Evolutionary conservation across 2,329 filamentous ascomycete species (phyloP).

Genomic region (Penicillium sp.): DNA sequence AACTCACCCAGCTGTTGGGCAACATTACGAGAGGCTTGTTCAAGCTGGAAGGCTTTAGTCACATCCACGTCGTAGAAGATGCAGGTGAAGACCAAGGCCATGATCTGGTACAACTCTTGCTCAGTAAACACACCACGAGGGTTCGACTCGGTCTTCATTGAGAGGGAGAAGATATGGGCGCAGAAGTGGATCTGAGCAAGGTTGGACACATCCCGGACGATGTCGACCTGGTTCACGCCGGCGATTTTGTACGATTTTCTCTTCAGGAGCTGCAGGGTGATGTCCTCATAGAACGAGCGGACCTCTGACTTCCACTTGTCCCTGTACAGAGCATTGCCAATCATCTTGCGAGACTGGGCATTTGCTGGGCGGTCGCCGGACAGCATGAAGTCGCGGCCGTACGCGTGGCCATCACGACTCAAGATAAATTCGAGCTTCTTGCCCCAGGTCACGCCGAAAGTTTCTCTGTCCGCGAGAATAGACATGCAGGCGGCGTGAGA

Average conservation of each 20-base stretch:
- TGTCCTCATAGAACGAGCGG: constrained; percentile 51
- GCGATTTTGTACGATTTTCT: constrained; percentile 51
- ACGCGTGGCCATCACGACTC: constrained; percentile 38
- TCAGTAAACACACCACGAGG: constrained; percentile 57
- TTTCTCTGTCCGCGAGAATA: constrained; percentile 46
- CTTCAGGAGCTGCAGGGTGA: constrained; percentile 49
- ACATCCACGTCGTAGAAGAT: constrained; percentile 59
- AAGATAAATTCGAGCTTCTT: constrained; percentile 50
- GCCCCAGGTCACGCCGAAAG: constrained; percentile 52
- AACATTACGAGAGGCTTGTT: constrained; percentile 51
- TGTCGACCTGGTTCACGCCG: constrained; percentile 50
- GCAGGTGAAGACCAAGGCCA: constrained; percentile 55
- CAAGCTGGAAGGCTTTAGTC: constrained; percentile 55
- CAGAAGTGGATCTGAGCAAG: constrained; percentile 58
- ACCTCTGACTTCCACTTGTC: constrained; percentile 51
- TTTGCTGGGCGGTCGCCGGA: constrained; percentile 49
- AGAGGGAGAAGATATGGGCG: constrained; percentile 57
- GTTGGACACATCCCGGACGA: constrained; percentile 55
- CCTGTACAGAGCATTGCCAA: constrained; percentile 47
- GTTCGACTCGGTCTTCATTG: constrained; percentile 56
- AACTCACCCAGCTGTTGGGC: constrained; percentile 54
- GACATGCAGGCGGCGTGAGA: constrained; percentile 49
- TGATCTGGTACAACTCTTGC: constrained; percentile 56
- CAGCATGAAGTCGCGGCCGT: constrained; percentile 52
- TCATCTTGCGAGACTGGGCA: constrained; percentile 45